Conservation (phyloP, 2,329 filamentous ascomycete species). For the Verticillium longisporum region DNA sequence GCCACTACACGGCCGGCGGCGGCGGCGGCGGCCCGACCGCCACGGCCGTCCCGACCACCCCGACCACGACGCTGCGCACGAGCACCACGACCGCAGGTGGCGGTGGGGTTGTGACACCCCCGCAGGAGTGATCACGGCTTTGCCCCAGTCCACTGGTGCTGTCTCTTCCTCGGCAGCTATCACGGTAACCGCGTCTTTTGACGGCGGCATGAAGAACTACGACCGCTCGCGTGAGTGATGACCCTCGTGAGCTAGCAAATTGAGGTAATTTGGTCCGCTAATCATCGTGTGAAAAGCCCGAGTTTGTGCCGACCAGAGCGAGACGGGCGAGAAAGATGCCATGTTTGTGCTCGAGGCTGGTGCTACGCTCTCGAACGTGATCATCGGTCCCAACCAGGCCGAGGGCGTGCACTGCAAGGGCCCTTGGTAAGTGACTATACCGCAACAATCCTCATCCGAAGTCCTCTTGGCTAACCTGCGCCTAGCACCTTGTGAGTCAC, state of each 20-base stretch:
- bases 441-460: conserved; percentile 11
- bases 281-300: conserved; percentile 8
- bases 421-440: conserved; percentile 22
- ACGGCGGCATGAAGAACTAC: conserved; percentile 39
- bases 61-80: conserved; percentile 5
- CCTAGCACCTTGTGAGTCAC: conserved; percentile 10
- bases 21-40: conserved; percentile 5
- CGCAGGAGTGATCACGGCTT: conserved; percentile 15
- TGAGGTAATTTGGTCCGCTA: background rate
- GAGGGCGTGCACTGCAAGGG: conserved; percentile 29
- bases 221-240: conserved; percentile 30
- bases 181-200: conserved; percentile 29
- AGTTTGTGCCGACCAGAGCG: conserved; percentile 32
- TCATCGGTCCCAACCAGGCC: conserved; percentile 27
- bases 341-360: conserved; percentile 23
- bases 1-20: conserved; percentile 10
- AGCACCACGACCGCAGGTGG: conserved; percentile 2
- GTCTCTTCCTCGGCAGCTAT: conserved; percentile 30
- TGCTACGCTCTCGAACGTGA: conserved; percentile 24
- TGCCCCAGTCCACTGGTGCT: conserved; percentile 30
- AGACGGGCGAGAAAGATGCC: conserved; percentile 31
- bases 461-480: background rate
- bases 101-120: conserved; percentile 4
- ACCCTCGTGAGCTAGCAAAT: background rate
- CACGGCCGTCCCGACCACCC: conserved; percentile 2